Evolutionary conservation across 2,329 filamentous ascomycete species (phyloP).

Genomic region (Fusarium oligoseptatum): DNA sequence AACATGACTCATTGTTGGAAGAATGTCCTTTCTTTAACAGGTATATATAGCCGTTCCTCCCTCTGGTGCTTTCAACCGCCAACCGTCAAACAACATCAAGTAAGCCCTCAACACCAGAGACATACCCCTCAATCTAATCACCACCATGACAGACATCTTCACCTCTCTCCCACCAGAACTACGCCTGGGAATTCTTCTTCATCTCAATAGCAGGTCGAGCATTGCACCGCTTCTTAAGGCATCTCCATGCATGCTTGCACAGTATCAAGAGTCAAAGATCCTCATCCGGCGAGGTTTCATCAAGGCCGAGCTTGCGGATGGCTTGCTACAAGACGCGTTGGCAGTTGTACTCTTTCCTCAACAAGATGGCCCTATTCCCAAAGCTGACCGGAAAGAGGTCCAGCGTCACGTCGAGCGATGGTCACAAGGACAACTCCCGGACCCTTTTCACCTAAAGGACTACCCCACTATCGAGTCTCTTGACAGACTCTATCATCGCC

Average conservation of each 20-base stretch:
- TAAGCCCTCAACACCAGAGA: neutral
- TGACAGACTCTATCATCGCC: constrained; percentile 3
- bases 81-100: too few relatives aligned
- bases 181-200: neutral
- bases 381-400: neutral
- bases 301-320: neutral
- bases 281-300: neutral
- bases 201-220: neutral
- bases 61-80: too few relatives aligned
- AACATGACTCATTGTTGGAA: too few relatives aligned
- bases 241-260: constrained; percentile 1
- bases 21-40: too few relatives aligned
- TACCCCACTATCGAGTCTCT: neutral
- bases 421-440: neutral
- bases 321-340: constrained; percentile 1
- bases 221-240: neutral
- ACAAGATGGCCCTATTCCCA: neutral
- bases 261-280: constrained; percentile 1
- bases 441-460: neutral
- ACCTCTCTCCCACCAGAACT: neutral
- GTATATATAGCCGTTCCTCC: too few relatives aligned
- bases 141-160: neutral
- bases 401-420: neutral
- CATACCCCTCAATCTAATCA: neutral
- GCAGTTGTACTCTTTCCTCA: neutral